Base-by-base conservation (phyloP, 768 basidiomycete species). In the Lactarius psammicola region DNA sequence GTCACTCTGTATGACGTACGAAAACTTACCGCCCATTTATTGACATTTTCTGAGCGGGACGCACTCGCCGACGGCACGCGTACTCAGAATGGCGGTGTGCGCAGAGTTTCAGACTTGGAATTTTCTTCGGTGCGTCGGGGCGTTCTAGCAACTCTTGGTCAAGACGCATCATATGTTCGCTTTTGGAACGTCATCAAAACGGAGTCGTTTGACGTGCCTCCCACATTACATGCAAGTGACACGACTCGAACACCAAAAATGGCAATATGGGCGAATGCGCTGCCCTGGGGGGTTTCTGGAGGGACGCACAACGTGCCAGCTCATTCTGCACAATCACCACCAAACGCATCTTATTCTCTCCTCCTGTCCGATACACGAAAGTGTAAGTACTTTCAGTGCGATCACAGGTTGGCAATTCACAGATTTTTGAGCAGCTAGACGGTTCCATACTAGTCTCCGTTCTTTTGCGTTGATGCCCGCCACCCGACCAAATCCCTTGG, bases 1-100 rank as follows among this genome's bases (percentile, higher is more conserved):
- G 83, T 92, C n/a, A 85, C 84, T 1, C 72, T 95, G 13, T 95
- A 91, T 91, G 93, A 95, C 72, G 76, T 83, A 1, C 83, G 94
- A 33, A 84, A 80, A 49, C 76, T 92, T 26, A 75, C 77, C 6
- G 80, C 83, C 55, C 87, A 92, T 0, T 72, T 92, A 13, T 75
- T 95, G 30, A 82, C 81, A 7, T 94, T 95, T 75, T 84, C 87
- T 4, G 89, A 91, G 69, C 85, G 81, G 61, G 93, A 95, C 62
- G 92, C 90, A 0, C 75, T 81, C 17, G 88, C 85, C 0, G 90
- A 92, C 67, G 87, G 88, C 4, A 86, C 82, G 2, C 75, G 78
- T 26, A 70, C 77, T 18, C 68, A 78, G 9, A 79, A 77, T 53
- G 73, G 79, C 3, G 58, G 59, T 23, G 56, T 64, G 30, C 62